Base-by-base conservation (phyloP, 2,329 filamentous ascomycete species). In the Fusarium armeniacum region DNA sequence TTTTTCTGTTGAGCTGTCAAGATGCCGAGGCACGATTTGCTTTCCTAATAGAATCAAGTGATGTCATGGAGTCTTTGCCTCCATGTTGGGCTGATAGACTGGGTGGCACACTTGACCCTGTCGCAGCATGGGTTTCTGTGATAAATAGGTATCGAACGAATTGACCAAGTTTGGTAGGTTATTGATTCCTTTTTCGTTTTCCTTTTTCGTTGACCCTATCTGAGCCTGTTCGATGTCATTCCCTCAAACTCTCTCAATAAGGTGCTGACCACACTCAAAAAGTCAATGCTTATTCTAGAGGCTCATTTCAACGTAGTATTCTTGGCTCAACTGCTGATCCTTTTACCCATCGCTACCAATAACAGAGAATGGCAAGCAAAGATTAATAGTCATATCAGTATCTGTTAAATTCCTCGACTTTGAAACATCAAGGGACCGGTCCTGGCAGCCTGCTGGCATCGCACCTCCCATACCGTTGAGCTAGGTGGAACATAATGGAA, bases 11-110 rank as follows among this genome's bases (percentile, higher is more conserved):
- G 49, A 38, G 33, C 12, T 40, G 2, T 66, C 3, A 15, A 55
- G 2, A 45, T 62, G 55, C 63, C 63, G 62, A 65, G 63, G 63
- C 43, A 55, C 55, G 44, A 55, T 66, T 45, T 55, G 22, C 43
- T 66, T 38, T 51, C 49, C 49, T 40, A 51, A 40, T 51, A 38
- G 33, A 38, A 38, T 20, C 11, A 28, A 51, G 33, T 51, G 33
- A 51, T 51, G n/a, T 40, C 49, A 38, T 38, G 18, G 4, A 11
- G 16, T 38, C 2, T 28, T 28, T 12, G 4, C 16, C 10, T 45
- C 13, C 41, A n/a, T 18, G 9, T 26, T 12, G 24, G 15, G 13
- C 4, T 32, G 30, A 4, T 44, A 16, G 20, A 20, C 20, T 20
- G 3, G 22, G 40, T 9, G 20, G 40, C 20, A 24, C 16, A 26